Conservation (phyloP, 345 rosid genomes). For the Eucalyptus lansdowneana region DNA sequence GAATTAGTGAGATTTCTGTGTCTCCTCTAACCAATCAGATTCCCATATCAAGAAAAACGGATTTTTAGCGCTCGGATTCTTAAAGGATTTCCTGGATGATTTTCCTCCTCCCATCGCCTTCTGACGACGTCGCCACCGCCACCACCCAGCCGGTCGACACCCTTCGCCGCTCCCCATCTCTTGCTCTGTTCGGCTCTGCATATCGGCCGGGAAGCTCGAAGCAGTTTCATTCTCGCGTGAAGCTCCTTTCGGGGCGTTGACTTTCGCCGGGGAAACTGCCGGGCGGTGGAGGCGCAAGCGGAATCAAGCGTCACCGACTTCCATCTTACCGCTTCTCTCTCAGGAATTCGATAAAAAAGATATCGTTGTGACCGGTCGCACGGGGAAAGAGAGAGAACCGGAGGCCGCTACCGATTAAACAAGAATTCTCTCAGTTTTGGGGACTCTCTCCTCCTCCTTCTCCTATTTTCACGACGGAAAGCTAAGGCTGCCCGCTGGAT, state of each 20-base stretch:
- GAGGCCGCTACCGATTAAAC: neutral
- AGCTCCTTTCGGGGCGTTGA: accelerated
- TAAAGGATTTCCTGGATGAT: neutral
- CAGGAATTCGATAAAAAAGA: neutral
- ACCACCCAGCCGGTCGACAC: accelerated
- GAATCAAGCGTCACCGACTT: neutral
- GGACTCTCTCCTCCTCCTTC: too few species aligned
- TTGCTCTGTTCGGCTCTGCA: neutral
- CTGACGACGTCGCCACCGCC: neutral
- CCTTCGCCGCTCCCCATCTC: neutral
- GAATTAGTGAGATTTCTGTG: too few species aligned
- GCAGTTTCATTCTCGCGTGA: neutral
- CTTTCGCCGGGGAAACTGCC: neutral
- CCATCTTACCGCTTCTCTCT: neutral
- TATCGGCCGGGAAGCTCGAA: neutral
- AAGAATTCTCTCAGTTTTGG: neutral
- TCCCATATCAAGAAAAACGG: neutral
- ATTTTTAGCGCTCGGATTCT: neutral
- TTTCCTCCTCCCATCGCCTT: neutral
- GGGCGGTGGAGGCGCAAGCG: neutral
- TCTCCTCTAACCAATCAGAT: neutral
- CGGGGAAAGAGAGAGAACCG: neutral
- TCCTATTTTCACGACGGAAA: too few species aligned
- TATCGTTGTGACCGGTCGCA: neutral
- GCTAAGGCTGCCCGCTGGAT: too few species aligned